Conservation (phyloP, 2,329 filamentous ascomycete genomes). For the Corynespora cassiicola region DNA sequence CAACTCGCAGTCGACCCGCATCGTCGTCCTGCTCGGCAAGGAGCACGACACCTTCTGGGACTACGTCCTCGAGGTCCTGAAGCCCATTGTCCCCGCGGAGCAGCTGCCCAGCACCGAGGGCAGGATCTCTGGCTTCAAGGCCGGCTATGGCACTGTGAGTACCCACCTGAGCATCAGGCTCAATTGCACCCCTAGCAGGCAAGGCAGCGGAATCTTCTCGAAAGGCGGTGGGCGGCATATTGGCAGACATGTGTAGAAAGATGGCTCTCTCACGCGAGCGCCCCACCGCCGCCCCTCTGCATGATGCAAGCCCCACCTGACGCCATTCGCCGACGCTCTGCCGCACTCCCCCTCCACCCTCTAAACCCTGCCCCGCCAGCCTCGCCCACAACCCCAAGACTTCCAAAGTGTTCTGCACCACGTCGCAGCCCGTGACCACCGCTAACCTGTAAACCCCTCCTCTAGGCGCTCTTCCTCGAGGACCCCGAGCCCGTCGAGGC, state of each 20-base stretch:
- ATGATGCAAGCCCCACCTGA: constrained; percentile 20
- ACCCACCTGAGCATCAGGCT: no score
- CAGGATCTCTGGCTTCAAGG: constrained; percentile 68
- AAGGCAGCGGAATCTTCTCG: neutral
- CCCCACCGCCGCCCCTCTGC: constrained; percentile 31
- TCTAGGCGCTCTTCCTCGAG: constrained; percentile 82
- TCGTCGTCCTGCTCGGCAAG: constrained; percentile 77
- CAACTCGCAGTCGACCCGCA: constrained; percentile 85
- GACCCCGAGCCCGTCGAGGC: constrained; percentile 71
- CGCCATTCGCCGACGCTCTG: constrained; percentile 2
- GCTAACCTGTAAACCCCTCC: constrained; percentile 13
- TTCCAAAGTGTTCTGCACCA: no score
- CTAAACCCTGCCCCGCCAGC: constrained; percentile 1
- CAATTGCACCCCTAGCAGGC: neutral
- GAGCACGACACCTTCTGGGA: constrained; percentile 93
- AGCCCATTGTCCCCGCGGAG: constrained; percentile 71
- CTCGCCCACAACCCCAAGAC: neutral
- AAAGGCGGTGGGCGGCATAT: no score
- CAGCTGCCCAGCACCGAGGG: constrained; percentile 62
- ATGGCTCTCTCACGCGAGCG: constrained; percentile 5
- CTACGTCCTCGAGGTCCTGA: constrained; percentile 68
- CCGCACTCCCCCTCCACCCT: neutral
- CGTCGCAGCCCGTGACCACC: constrained; percentile 4
- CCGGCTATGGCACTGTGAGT: constrained; percentile 76
- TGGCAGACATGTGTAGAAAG: neutral